Conservation (phyloP, 345 rosid species). For the Arabis hirsuta region DNA sequence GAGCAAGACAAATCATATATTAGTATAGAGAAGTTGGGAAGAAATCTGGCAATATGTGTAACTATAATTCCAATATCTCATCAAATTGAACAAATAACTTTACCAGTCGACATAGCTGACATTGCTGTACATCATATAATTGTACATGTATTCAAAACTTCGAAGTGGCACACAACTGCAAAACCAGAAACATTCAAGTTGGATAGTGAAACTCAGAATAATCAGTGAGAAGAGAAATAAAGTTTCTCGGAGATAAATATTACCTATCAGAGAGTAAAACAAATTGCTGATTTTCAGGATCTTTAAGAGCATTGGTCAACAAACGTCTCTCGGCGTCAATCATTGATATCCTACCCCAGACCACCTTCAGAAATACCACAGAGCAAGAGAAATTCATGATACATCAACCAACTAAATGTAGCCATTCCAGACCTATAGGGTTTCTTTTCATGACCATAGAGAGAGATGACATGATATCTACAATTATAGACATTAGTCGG, state of each 20-base stretch:
- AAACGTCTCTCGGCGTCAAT: slow-evolving; percentile 94
- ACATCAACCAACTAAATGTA: slow-evolving; percentile 29
- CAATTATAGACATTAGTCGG: slow-evolving; percentile 19
- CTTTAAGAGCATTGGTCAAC: slow-evolving; percentile 78
- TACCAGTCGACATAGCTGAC: slow-evolving; percentile 94
- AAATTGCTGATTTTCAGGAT: slow-evolving; percentile 93
- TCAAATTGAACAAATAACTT: slow-evolving; percentile 33
- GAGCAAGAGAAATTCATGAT: slow-evolving; percentile 23
- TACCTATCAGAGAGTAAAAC: slow-evolving; percentile 98
- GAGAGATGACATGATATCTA: slow-evolving; percentile 27
- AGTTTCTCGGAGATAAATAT: background rate
- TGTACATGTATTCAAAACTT: slow-evolving; percentile 77
- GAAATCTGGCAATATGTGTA: slow-evolving; percentile 13
- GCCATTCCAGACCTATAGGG: background rate
- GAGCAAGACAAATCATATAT: slow-evolving; percentile 17
- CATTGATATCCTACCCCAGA: slow-evolving; percentile 99
- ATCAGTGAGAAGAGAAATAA: slow-evolving; percentile 14
- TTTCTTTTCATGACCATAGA: background rate
- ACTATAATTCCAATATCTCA: background rate
- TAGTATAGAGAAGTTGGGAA: background rate
- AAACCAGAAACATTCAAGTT: slow-evolving; percentile 39
- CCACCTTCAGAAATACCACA: slow-evolving; percentile 57
- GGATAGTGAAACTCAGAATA: slow-evolving; percentile 9
- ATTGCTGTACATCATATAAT: slow-evolving; percentile 84
- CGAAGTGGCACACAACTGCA: slow-evolving; percentile 96